Conservation (phyloP, 805 yeast species). For the Metschnikowia picachoensis region DNA sequence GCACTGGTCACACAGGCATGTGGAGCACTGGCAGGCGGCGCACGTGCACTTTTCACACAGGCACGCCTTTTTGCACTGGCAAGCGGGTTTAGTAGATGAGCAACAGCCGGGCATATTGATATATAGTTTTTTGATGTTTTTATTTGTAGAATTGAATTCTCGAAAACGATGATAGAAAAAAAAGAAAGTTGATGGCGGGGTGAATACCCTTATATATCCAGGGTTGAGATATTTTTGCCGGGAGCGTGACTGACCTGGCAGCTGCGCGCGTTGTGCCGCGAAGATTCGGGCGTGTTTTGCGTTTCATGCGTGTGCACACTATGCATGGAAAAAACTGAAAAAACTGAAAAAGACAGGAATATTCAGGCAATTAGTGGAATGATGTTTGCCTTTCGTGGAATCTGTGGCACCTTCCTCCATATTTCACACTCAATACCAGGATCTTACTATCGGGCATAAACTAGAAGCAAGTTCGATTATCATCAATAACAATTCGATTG, state of each 20-base stretch:
- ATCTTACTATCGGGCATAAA: no score
- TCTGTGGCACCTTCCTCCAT: no score
- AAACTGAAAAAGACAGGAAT: neutral
- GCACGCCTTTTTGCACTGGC: constrained; percentile 6
- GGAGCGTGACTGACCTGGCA: neutral
- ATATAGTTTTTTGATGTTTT: neutral
- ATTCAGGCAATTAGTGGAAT: no score
- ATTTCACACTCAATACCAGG: no score
- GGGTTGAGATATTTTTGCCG: neutral
- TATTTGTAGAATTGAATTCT: neutral
- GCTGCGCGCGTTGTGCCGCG: constrained; percentile 4
- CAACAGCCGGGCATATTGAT: constrained; percentile 1
- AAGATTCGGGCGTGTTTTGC: neutral
- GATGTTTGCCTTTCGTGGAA: no score
- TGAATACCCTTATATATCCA: neutral
- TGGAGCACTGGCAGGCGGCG: constrained; percentile 1
- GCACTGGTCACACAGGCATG: constrained; percentile 3
- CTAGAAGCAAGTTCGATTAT: no score
- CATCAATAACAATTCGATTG: no score
- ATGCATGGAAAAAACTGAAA: neutral
- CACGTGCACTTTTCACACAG: constrained; percentile 4
- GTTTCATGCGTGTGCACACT: neutral
- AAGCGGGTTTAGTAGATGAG: neutral
- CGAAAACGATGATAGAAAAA: no score
- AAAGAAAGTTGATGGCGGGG: no score